Percentiles rank a stretch among this genome's conserved stretches.
phyloP scores from a whole-genome alignment of 75 land plant species.

The Pinus albicaulis region DNA sequence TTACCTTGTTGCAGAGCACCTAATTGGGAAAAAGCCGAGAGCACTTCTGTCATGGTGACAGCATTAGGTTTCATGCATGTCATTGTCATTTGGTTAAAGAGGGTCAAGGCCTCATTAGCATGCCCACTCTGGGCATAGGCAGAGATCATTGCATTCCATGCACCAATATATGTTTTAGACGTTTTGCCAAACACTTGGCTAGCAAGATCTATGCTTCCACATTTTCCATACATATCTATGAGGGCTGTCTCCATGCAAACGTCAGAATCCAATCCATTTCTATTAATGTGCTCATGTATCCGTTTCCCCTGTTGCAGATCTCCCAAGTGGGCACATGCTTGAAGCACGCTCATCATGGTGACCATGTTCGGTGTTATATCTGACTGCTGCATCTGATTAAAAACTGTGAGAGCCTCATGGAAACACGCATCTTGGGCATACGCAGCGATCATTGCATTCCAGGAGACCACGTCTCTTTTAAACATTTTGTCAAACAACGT shows the following conservation, averaged over 20 bases:
- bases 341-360: conserved; percentile 2
- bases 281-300: no score
- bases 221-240: conserved; percentile 33
- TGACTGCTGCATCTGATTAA: conserved; percentile 31
- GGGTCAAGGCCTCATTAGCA: conserved; percentile 24
- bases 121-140: conserved; percentile 36
- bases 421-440: conserved; percentile 23
- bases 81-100: conserved; percentile 35
- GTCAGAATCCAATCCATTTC: conserved; percentile 12
- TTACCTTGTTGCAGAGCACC: conserved; percentile 16
- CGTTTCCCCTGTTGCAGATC: conserved; percentile 53
- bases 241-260: conserved; percentile 19
- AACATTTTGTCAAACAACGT: conserved; percentile 21
- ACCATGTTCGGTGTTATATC: conserved; percentile 15
- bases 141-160: conserved; percentile 36
- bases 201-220: conserved; percentile 28
- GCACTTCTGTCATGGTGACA: conserved; percentile 26
- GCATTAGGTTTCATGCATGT: conserved; percentile 26
- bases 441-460: conserved; percentile 57
- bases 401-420: conserved; percentile 42
- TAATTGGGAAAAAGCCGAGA: conserved; percentile 28
- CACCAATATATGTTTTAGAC: conserved; percentile 18
- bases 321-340: conserved; percentile 4
- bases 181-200: conserved; percentile 16
- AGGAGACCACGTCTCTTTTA: conserved; percentile 43